Percentiles rank a stretch among this genome's conserved stretches.
Evolutionary conservation across 192 early-diverging fungal species (phyloP).

Genomic region (Coemansia sp.): DNA sequence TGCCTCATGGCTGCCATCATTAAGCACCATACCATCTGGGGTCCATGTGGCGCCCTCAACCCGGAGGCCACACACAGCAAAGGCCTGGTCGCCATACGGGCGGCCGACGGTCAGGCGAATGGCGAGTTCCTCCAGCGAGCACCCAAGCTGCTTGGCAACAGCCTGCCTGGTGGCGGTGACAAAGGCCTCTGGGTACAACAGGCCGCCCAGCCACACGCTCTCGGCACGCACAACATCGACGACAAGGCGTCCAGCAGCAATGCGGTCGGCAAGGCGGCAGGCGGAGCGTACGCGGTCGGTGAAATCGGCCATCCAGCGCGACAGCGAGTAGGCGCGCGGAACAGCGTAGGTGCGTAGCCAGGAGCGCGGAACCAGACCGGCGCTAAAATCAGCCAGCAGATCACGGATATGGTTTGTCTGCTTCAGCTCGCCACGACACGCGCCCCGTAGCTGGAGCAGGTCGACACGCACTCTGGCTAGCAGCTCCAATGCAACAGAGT

Average conservation of each 20-base stretch:
- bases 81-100: conserved; percentile 1
- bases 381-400: conserved; percentile 65
- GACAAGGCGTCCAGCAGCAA: neutral
- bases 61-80: conserved; percentile 37
- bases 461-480: conserved; percentile 65
- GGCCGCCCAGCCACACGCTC: conserved; percentile 79
- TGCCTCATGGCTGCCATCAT: conserved; percentile 37
- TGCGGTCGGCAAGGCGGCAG: conserved; percentile 46
- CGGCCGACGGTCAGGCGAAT: conserved; percentile 54
- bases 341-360: conserved; percentile 54
- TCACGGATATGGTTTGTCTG: conserved; percentile 83
- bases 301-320: conserved; percentile 74
- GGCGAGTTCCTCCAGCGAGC: conserved; percentile 80
- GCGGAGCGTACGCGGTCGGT: conserved; percentile 66
- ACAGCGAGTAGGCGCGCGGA: conserved; percentile 56
- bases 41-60: conserved; percentile 55
- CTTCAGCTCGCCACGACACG: conserved; percentile 75
- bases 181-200: conserved; percentile 87
- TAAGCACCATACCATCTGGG: conserved; percentile 28
- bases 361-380: conserved; percentile 66
- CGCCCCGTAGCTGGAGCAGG: conserved; percentile 58
- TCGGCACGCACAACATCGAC: conserved; percentile 23
- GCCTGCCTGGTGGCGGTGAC: conserved; percentile 87
- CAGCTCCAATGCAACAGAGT: conserved; percentile 58
- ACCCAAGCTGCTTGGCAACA: conserved; percentile 66